phyloP scores from a whole-genome alignment of 140 eudicot genomes.

The Oenanthe javanica region DNA sequence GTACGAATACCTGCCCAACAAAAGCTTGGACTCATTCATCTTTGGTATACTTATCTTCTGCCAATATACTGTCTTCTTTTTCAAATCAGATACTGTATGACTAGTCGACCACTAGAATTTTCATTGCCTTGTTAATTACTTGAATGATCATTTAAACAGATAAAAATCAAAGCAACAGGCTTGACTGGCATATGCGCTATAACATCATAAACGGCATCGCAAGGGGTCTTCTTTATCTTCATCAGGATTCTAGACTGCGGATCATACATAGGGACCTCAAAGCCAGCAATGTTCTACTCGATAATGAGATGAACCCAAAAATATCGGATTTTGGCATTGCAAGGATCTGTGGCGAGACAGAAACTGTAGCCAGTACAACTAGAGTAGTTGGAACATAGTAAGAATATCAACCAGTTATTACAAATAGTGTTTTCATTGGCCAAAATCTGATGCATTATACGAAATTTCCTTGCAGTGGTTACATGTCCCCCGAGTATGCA shows the following conservation, averaged over 20 bases:
- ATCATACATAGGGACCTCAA: slow-evolving; percentile 40
- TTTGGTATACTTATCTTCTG: background rate
- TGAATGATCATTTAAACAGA: slow-evolving; percentile 8
- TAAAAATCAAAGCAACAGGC: slow-evolving; percentile 17
- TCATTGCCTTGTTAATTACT: background rate
- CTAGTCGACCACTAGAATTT: too few species aligned
- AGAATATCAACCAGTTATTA: background rate
- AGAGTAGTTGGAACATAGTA: slow-evolving; percentile 37
- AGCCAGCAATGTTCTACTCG: slow-evolving; percentile 38
- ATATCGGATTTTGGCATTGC: slow-evolving; percentile 42
- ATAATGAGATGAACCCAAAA: slow-evolving; percentile 28
- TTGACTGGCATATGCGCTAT: slow-evolving; percentile 27
- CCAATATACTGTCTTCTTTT: background rate
- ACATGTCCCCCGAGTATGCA: slow-evolving; percentile 41
- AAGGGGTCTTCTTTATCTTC: slow-evolving; percentile 36
- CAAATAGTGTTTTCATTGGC: background rate
- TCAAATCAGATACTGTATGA: background rate
- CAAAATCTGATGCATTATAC: too few species aligned
- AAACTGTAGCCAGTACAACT: slow-evolving; percentile 24
- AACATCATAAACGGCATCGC: slow-evolving; percentile 22
- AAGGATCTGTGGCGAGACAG: slow-evolving; percentile 27
- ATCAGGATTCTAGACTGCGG: slow-evolving; percentile 35
- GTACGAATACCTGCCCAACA: slow-evolving; percentile 50
- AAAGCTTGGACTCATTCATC: slow-evolving; percentile 24
- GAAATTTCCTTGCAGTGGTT: slow-evolving; percentile 14